These are phyloP conservation scores for Oemleria cerasiformis DNA, from an alignment of 306 rosid species.

Conservation along the genomic window DNA sequence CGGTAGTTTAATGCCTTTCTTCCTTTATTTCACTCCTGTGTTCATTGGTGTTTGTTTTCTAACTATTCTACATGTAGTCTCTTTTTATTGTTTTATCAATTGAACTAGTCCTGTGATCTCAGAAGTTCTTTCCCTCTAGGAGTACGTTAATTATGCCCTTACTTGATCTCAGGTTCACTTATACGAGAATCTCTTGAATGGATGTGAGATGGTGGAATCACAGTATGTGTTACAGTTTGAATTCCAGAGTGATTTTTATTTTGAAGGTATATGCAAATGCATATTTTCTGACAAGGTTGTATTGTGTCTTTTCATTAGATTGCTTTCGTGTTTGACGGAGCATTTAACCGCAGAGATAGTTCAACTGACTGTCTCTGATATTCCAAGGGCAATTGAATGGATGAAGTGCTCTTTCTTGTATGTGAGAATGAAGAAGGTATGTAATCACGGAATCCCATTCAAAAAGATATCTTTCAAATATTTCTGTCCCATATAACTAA, in stretches of 20 bases:
- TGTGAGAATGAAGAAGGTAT: conserved; percentile 85
- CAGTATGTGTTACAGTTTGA: conserved; percentile 55
- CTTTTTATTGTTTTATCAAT: not conserved
- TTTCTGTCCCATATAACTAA: conserved; percentile 14
- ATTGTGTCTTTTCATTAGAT: conserved; percentile 41
- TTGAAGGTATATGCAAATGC: conserved; percentile 15
- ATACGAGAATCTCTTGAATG: conserved; percentile 88
- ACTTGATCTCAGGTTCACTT: conserved; percentile 68
- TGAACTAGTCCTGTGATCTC: not conserved
- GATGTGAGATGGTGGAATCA: conserved; percentile 95
- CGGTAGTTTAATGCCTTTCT: conserved; percentile 47
- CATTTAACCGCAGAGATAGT: conserved; percentile 97
- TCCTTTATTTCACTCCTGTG: conserved; percentile 10
- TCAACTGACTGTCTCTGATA: conserved; percentile 83
- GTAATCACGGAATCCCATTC: conserved; percentile 19
- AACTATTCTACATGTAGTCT: conserved; percentile 5
- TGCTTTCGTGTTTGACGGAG: conserved; percentile 86
- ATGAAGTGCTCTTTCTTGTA: conserved; percentile 82
- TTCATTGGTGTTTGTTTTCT: conserved; percentile 7
- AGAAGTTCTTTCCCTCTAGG: not conserved
- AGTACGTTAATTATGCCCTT: conserved; percentile 20
- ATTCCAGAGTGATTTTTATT: conserved; percentile 14
- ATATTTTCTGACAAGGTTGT: conserved; percentile 26
- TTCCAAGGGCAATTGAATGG: conserved; percentile 95
- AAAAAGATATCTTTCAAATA: conserved; percentile 17